Conservation (phyloP, 495 filamentous ascomycete genomes). For the Sordaria brevicollis region DNA sequence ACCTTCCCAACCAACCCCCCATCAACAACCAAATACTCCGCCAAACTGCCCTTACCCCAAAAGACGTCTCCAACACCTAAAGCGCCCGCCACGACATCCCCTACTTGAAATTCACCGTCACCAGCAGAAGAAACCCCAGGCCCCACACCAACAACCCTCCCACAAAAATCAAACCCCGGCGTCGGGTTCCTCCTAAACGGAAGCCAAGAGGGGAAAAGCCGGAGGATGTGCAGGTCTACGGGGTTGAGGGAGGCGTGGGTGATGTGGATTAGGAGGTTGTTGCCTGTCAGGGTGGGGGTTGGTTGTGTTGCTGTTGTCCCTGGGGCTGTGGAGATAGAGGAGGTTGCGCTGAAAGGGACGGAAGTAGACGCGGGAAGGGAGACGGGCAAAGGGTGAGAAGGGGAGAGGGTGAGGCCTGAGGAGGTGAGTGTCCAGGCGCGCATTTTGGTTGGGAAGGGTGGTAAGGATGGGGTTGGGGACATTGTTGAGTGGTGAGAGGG, state of each 20-base stretch:
- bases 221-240: constrained; percentile 25
- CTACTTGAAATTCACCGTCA: too few species aligned
- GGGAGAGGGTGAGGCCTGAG: neutral
- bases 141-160: constrained; percentile 21
- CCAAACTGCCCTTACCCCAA: constrained; percentile 23
- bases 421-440: neutral
- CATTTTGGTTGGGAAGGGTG: neutral
- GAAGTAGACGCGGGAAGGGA: neutral
- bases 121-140: too few species aligned
- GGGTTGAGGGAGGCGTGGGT: constrained; percentile 34
- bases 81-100: too few species aligned
- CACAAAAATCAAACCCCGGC: constrained; percentile 35
- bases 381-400: neutral
- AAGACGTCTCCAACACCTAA: constrained; percentile 15
- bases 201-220: constrained; percentile 19
- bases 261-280: constrained; percentile 26
- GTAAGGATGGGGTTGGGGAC: neutral
- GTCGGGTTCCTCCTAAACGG: constrained; percentile 18
- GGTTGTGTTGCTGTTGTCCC: neutral
- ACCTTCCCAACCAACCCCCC: constrained; percentile 10
- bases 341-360: neutral
- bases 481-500: neutral
- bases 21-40: constrained; percentile 25
- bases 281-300: neutral
- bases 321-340: too few species aligned